phyloP scores from a whole-genome alignment of 495 filamentous ascomycete genomes.

The Penicillium odoratum region DNA sequence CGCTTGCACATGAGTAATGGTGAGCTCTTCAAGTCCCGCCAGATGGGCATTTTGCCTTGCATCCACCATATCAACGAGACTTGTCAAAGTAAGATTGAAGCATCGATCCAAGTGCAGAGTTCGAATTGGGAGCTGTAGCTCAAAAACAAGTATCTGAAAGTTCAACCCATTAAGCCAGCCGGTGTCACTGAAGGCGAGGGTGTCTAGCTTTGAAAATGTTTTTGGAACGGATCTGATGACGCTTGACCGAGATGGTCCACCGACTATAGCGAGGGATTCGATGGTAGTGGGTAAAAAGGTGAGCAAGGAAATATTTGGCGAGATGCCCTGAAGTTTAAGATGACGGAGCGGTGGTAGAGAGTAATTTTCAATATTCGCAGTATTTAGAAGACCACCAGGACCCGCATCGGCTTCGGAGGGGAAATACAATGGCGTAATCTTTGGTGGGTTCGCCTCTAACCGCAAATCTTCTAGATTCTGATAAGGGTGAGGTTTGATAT shows the following conservation, averaged over 20 bases:
- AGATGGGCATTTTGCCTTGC: neutral
- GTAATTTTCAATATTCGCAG: neutral
- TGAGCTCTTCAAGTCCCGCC: slow-evolving; percentile 19
- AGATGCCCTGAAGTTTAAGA: slow-evolving; percentile 34
- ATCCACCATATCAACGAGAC: slow-evolving; percentile 5
- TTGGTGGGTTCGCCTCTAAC: slow-evolving; percentile 30
- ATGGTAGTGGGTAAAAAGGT: slow-evolving; percentile 30
- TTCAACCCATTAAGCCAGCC: slow-evolving; percentile 24
- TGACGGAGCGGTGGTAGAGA: slow-evolving; percentile 27
- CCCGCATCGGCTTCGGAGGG: slow-evolving; percentile 15
- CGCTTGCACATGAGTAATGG: slow-evolving; percentile 23
- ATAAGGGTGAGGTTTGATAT: slow-evolving; percentile 19
- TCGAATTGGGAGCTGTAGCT: neutral
- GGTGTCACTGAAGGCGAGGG: slow-evolving; percentile 33
- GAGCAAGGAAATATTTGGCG: slow-evolving; percentile 16
- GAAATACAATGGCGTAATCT: slow-evolving; percentile 17
- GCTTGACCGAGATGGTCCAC: slow-evolving; percentile 19
- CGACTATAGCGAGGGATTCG: slow-evolving; percentile 33
- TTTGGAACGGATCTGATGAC: neutral
- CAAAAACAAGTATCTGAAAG: slow-evolving; percentile 19
- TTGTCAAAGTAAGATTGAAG: slow-evolving; percentile 7
- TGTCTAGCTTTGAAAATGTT: slow-evolving; percentile 32
- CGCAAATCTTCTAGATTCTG: slow-evolving; percentile 41
- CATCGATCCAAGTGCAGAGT: slow-evolving; percentile 1
- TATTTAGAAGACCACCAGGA: neutral